phyloP scores from a whole-genome alignment of 208 protist species.

The Zelonia costaricensis region DNA sequence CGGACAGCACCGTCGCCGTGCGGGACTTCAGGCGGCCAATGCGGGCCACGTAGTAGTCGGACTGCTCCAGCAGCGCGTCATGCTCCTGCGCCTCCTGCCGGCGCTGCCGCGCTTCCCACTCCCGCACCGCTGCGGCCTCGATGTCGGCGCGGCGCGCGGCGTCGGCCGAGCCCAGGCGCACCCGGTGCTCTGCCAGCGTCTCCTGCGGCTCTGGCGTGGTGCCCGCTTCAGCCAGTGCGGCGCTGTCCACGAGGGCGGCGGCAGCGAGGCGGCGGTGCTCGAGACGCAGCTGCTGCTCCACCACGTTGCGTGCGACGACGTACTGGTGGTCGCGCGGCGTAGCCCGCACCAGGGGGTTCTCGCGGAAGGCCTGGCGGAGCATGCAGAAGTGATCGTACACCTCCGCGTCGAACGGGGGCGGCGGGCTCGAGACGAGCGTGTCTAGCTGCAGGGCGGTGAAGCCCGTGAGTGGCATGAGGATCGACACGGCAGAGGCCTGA shows the following conservation, averaged over 20 bases:
- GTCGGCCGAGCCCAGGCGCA: constrained; percentile 5
- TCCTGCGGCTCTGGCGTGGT: neutral
- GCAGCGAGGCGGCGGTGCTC: neutral
- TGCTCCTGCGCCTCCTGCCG: constrained; percentile 18
- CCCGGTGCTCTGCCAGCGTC: neutral
- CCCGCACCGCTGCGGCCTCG: constrained; percentile 15
- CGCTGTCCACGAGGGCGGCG: neutral
- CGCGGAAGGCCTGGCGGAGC: constrained; percentile 28
- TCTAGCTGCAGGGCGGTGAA: constrained; percentile 41
- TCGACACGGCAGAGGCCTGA: constrained; percentile 27
- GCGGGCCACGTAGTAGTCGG: constrained; percentile 47
- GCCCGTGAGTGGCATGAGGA: constrained; percentile 40
- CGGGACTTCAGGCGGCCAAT: constrained; percentile 28
- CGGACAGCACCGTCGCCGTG: constrained; percentile 35
- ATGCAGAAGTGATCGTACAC: constrained; percentile 51
- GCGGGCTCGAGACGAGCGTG: constrained; percentile 23
- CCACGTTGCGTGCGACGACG: constrained; percentile 26
- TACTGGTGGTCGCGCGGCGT: constrained; percentile 26
- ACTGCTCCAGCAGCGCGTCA: constrained; percentile 40
- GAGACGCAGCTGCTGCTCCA: constrained; percentile 23
- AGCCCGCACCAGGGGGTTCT: constrained; percentile 10
- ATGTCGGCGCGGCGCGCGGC: constrained; percentile 5
- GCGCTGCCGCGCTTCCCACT: constrained; percentile 15
- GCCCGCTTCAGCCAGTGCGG: neutral
- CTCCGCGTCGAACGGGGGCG: constrained; percentile 17